Evolutionary conservation across 352 stramenopile species (phyloP), one percentile per base, ranked within the genome.

Genomic region (Phytophthora syringae): DNA sequence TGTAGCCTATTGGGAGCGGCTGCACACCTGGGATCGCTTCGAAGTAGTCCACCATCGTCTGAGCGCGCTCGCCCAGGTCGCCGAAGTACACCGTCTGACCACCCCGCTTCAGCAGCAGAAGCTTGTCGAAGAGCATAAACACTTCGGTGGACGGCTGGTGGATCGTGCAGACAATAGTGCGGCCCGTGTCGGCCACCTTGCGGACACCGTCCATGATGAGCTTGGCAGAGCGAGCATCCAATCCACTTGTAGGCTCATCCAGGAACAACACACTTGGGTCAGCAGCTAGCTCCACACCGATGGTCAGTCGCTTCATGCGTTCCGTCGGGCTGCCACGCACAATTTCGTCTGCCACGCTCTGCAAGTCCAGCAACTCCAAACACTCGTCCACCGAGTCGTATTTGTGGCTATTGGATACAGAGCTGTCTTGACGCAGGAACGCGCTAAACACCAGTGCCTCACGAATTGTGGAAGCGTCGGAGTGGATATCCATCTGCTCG

Each of bases 161-260:
- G 59, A 98, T 97, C n/a, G 90, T 97, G 51, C 85, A 91, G 28
- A 94, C 73, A 49, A 97, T 87, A 13, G 90, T 97, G 13, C 88
- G 79, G 16, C 86, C 88, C 20, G 72, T 76, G 52, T 84, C 67
- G 13, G 88, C 79, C 66, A 52, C 60, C 52, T 81, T 77, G 16
- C 76, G 53, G 7, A 96, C 72, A 5, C 93, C 76, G 27, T 90
- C 75, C 53, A 96, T 88, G n/a, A 97, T 62, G 39, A 91, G 73
- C 34, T 94, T 82, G 45, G 81, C 79, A 0, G 78, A 80, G 7
- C 52, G 60, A 5, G 60, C 74, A 53, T 91, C 83, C 21, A 92
- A 53, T 4, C 79, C 74, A 12, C 69, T 84, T 21, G 79, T 89
- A 1, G 80, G 82, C 20, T 90, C 82, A 20, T 90, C 82, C 42